Base-by-base conservation (phyloP, 1,284 basidiomycete species). In the Tylopilus sp. region DNA sequence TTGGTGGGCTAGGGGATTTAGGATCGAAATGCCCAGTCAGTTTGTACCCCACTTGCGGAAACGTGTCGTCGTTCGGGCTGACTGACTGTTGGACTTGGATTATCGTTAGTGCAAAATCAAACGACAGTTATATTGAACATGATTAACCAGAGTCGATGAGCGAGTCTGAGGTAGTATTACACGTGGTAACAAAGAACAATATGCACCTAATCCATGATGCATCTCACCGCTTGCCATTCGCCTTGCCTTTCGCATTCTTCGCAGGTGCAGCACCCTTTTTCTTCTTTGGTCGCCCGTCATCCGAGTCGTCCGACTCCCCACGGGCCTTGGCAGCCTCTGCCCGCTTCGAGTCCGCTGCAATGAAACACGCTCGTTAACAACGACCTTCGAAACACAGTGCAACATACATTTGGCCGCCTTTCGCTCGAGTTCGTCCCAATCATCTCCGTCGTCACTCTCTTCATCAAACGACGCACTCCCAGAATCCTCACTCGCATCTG, bases 341-440 rank as follows among this genome's bases (percentile, higher is more conserved):
- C 60, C 87, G 87, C 76, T 91, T 92, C 72, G 86, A 87, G 76
- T 94, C 93, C 58, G 91, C 91, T 93, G 68, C 19, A 60, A 52
- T 32, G 32, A 44, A 26, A 47, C 22, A 47, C n/a, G 39, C 53
- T 39, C 44, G 49, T 65, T 62, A 67, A 53, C 18, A 57, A 49
- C 19, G 47, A 57, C 22, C 52, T 53, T 57, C 58, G 41, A 7
- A 44, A 32, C 2, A 18, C 39, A 10, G 22, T 33, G 16, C 62
- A 19, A 61, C 80, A 49, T 49, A 94, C 92, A 91, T 84, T 91
- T 92, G 19, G 93, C 92, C 18, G 95, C 94, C 77, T 97, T 97
- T 57, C 90, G 86, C 81, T 99, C 97, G 33, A 98, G 83, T 76
- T 96, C 96, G 75, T 97, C 96, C 96, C 96, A 98, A 72, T 97